Conservation (phyloP, 1,284 basidiomycete species). For the Blastosporella zonata region DNA sequence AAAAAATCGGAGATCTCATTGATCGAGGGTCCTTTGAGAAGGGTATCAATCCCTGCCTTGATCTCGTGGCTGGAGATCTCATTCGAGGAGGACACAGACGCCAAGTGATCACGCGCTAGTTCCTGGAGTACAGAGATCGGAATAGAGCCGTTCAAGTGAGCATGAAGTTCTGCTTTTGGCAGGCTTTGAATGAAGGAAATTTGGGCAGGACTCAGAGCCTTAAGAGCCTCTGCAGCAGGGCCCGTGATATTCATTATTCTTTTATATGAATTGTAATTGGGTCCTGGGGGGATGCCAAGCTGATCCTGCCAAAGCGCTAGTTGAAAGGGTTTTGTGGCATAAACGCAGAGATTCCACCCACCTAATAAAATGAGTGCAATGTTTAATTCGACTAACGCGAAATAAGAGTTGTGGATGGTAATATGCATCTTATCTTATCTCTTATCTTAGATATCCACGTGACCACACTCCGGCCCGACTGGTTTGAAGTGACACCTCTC, state of each 20-base stretch:
- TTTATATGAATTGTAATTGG: not conserved
- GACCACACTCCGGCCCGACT: no score
- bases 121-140: slow-evolving; percentile 63
- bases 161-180: slow-evolving; percentile 80
- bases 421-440: not conserved
- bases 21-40: slow-evolving; percentile 52
- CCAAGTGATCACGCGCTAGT: slow-evolving; percentile 51
- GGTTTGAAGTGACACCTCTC: not conserved
- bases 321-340: no score
- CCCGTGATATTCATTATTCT: slow-evolving; percentile 26
- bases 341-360: no score
- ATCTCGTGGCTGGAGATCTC: slow-evolving; percentile 31
- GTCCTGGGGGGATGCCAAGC: no score
- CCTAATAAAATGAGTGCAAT: no score
- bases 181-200: slow-evolving; percentile 55
- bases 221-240: slow-evolving; percentile 44
- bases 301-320: no score
- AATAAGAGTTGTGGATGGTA: not conserved
- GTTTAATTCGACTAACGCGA: not conserved
- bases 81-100: slow-evolving; percentile 8
- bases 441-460: not conserved
- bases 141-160: slow-evolving; percentile 81
- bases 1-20: slow-evolving; percentile 69
- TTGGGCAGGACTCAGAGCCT: slow-evolving; percentile 48
- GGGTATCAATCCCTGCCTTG: slow-evolving; percentile 40